Base-by-base conservation (phyloP, 345 rosid genomes). In the Gynandropsis gynandra region DNA sequence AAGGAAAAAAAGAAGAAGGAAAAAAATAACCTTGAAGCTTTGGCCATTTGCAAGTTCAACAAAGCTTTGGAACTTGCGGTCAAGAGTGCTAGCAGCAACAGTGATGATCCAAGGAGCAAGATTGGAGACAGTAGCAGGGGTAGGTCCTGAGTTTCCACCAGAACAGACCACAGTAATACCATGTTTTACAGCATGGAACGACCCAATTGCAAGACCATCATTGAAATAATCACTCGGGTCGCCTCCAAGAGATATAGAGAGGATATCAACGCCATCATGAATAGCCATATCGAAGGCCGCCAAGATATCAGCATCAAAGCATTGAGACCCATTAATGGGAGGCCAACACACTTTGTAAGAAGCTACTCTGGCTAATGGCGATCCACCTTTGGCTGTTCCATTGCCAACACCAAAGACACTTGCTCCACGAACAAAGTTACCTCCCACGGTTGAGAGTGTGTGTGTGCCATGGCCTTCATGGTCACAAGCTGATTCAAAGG, bases 91-190 rank as follows among this genome's bases (percentile, higher is more conserved):
- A 0, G 89, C 89, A 37, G 66, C 89, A 1, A 77, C 85, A 0
- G 89, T 79, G 16, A 80, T 34, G 1, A 79, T 50, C 89, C 89
- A 82, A 2, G 85, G 89, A 1, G 85, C 62, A 11, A 64, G 42
- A 36, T 82, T 79, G 4, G 72, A 16, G 16, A 79, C 86, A 2
- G 72, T 64, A 27, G 52, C 66, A 20, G 38, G 31, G 2, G 3
- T 1, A 0, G 86, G 86, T 10, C 89, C 89, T 9, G 42, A 10
- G 45, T 82, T 82, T 36, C 81, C 59, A 19, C 49, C 59, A 1
- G 69, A 64, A 43, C 52, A 49, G 9, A 59, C 64, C 0, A 59
- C 64, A 14, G 38, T 12, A 8, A 59, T 38, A 1, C 55, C 55
- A 13, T 20, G 10, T 32, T 39, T 47, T 4, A 58, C 63, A 47